Conservation (phyloP, 495 filamentous ascomycete genomes). For the Aspergillus conjunctus region DNA sequence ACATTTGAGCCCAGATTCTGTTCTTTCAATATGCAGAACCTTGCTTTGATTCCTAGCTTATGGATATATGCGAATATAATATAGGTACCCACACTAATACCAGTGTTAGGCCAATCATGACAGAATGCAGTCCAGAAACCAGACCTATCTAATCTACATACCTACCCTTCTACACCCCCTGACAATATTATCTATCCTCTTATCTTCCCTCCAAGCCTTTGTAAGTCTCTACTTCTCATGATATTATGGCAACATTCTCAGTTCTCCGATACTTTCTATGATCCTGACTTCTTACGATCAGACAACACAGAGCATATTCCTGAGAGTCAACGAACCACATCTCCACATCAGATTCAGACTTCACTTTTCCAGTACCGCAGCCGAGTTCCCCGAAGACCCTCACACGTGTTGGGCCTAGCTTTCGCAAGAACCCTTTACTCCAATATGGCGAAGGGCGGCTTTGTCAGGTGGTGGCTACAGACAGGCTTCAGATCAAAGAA, state of each 20-base stretch:
- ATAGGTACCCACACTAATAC: background rate
- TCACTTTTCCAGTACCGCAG: background rate
- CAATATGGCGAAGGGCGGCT: conserved; percentile 1
- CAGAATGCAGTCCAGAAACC: background rate
- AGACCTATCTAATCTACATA: background rate
- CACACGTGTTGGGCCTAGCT: conserved; percentile 1
- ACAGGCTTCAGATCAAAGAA: conserved; percentile 4
- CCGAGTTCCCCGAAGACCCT: background rate
- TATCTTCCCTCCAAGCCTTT: no score
- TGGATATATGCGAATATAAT: no score
- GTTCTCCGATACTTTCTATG: no score
- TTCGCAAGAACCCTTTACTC: conserved; percentile 3
- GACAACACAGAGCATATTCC: background rate
- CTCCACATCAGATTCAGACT: background rate
- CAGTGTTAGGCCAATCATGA: background rate
- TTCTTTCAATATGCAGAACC: no score
- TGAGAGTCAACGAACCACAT: background rate
- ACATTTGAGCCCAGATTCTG: background rate
- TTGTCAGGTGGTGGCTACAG: conserved; percentile 5
- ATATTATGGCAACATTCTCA: no score
- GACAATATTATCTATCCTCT: background rate
- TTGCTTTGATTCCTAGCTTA: no score
- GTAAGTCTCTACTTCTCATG: no score
- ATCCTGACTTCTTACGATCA: background rate
- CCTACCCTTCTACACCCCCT: background rate